phyloP scores from a whole-genome alignment of 2,329 filamentous ascomycete genomes.

The Lojkania enalia region DNA sequence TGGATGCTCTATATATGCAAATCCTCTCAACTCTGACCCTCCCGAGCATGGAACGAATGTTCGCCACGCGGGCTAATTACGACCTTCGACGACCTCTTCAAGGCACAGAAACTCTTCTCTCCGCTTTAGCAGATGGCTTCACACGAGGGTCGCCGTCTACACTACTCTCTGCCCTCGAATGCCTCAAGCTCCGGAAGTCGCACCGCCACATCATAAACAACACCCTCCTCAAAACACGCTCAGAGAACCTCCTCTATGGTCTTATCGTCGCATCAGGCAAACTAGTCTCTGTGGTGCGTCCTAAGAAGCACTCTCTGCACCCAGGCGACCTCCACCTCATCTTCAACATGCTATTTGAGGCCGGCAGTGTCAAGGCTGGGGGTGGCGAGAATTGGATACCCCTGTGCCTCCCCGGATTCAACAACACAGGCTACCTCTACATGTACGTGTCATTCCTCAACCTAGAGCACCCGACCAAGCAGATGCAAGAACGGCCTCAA shows the following conservation, averaged over 20 bases:
- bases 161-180: slow-evolving; percentile 87
- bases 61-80: slow-evolving; percentile 87
- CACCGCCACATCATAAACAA: slow-evolving; percentile 86
- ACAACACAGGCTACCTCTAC: slow-evolving; percentile 93
- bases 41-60: slow-evolving; percentile 82
- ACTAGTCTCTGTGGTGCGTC: slow-evolving; percentile 91
- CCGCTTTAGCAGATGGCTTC: slow-evolving; percentile 91
- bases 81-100: slow-evolving; percentile 87
- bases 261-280: slow-evolving; percentile 89
- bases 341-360: slow-evolving; percentile 99
- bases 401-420: slow-evolving; percentile 92
- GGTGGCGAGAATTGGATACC: slow-evolving; percentile 99
- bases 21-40: slow-evolving; percentile 94
- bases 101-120: slow-evolving; percentile 87
- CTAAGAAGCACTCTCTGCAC: slow-evolving; percentile 92
- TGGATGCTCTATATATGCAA: slow-evolving; percentile 97
- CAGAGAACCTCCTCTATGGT: slow-evolving; percentile 83
- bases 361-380: slow-evolving; percentile 84
- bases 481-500: slow-evolving; percentile 45
- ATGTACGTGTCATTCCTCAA: slow-evolving; percentile 99
- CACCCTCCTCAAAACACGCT: slow-evolving; percentile 76
- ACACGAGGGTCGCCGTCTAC: slow-evolving; percentile 89
- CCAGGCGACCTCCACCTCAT: slow-evolving; percentile 94
- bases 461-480: slow-evolving; percentile 53
- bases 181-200: slow-evolving; percentile 85